Percentiles rank a stretch among this genome's conserved stretches.
Conservation (phyloP, 495 filamentous ascomycete species). For the Penicillium desertorum region DNA sequence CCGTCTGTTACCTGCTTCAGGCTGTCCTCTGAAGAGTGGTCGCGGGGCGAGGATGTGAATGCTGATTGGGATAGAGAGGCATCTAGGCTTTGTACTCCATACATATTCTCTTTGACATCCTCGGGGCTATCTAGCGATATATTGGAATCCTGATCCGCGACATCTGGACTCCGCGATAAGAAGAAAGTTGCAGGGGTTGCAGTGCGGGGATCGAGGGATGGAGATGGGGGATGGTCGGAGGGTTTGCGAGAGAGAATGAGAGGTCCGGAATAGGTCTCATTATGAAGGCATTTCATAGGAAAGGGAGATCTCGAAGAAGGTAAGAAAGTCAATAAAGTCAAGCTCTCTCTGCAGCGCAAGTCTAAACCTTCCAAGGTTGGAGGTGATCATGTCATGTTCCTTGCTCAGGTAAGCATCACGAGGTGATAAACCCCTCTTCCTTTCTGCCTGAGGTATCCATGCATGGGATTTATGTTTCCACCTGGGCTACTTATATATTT, state of each 20-base stretch:
- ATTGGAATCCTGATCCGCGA: constrained; percentile 31
- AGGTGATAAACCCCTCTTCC: constrained; percentile 9
- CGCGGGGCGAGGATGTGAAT: constrained; percentile 15
- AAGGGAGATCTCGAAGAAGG: background rate
- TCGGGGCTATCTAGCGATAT: constrained; percentile 25
- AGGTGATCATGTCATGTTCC: constrained; percentile 7
- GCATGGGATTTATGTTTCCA: background rate
- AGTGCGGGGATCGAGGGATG: constrained; percentile 43
- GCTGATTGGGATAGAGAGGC: constrained; percentile 47
- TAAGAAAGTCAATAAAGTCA: background rate
- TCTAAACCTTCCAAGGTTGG: background rate
- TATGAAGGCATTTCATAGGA: constrained; percentile 2
- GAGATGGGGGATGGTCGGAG: constrained; percentile 32
- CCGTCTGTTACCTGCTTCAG: constrained; percentile 32
- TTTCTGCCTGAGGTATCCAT: constrained; percentile 5
- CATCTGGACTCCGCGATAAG: constrained; percentile 36
- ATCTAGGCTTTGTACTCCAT: constrained; percentile 64
- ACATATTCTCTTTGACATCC: constrained; percentile 46
- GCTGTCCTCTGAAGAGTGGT: constrained; percentile 12
- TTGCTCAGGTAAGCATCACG: constrained; percentile 11
- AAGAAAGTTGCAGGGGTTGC: constrained; percentile 50
- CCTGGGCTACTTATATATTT: no score
- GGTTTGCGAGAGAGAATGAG: constrained; percentile 36
- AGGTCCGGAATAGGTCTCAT: constrained; percentile 46
- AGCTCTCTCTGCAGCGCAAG: background rate